Conservation (phyloP, 2,329 filamentous ascomycete genomes). For the Diaporthe aspalathi region DNA sequence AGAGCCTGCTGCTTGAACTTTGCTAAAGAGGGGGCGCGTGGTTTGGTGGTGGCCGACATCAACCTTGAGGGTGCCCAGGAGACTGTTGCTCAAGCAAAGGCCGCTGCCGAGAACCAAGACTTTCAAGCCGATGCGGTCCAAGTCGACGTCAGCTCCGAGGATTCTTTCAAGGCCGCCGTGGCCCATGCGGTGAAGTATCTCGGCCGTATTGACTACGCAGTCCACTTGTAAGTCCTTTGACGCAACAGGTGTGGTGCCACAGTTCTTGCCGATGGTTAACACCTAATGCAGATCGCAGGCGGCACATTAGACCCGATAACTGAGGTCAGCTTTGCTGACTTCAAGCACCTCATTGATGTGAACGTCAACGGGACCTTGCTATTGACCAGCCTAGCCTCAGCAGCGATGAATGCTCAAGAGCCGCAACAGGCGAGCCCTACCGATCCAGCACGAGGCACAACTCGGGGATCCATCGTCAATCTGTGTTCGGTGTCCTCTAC, state of each 20-base stretch:
- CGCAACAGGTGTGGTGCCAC: too few relatives aligned
- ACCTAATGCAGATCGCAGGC: background rate
- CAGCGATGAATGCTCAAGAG: slow-evolving; percentile 28
- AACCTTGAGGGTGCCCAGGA: slow-evolving; percentile 10
- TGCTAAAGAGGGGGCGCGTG: slow-evolving; percentile 8
- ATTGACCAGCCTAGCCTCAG: slow-evolving; percentile 16
- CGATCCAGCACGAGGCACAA: slow-evolving; percentile 7
- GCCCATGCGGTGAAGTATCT: background rate
- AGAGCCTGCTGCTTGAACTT: slow-evolving; percentile 26
- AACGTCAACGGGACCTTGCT: slow-evolving; percentile 34
- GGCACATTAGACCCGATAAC: slow-evolving; percentile 32
- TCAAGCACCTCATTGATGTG: slow-evolving; percentile 31
- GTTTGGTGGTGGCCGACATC: slow-evolving; percentile 31
- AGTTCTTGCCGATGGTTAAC: too few relatives aligned
- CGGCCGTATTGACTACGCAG: slow-evolving; percentile 25
- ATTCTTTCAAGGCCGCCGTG: slow-evolving; percentile 13
- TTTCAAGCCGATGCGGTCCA: slow-evolving; percentile 11
- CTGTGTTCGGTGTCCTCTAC: slow-evolving; percentile 3
- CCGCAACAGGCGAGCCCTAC: background rate
- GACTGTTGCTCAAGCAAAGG: background rate
- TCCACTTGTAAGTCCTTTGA: too few relatives aligned
- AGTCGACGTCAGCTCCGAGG: slow-evolving; percentile 17
- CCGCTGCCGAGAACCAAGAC: background rate
- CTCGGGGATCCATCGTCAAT: slow-evolving; percentile 19
- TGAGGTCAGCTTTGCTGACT: slow-evolving; percentile 29